Evolutionary conservation across 1,284 basidiomycete species (phyloP), one percentile per base, ranked within the genome.

Genomic region (Boletellus deceptivus): DNA sequence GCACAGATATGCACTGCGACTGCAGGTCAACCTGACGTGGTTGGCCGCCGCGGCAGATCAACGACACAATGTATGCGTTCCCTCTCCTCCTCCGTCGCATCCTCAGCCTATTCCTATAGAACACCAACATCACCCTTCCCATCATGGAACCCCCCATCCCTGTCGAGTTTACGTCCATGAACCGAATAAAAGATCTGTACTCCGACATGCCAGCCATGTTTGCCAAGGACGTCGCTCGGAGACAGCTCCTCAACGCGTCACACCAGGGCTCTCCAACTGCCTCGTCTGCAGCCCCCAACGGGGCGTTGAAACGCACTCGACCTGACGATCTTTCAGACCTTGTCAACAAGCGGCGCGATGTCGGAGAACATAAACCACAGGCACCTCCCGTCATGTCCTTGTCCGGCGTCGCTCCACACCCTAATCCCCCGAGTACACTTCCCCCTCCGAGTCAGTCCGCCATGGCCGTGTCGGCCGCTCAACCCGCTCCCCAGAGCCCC

Each of bases 11-110:
- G 65, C 76, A 6, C 49, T 50, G 17, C 77, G 84, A 52, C 67
- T 88, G 37, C 80, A 87, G 59, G 75, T 79, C 25, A 89, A 89
- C 64, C 71, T 89, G 10, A 71, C 75, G 1, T 89, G 83, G 82
- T 69, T 88, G 53, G 83, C 84, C 43, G 75, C 78, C 18, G 78
- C 77, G 25, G 82, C 78, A 33, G 86, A 88, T 58, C 73, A 74
- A 64, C 75, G 73, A 37, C 72, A 74, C 63, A 70, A 70, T 38
- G 80, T 79, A 67, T 54, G 77, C 69, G 22, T 34, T 50, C 22
- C 31, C 14, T 46, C 37, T 39, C 17, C 18, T 24, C 41, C 7
- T 14, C 18, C 10, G 1, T 25, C 34, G 16, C 49, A 20, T 54
- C 18, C 44, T 61, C 14, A 65, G 29, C 46, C 37, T 36, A 33